A percentile compares a stretch with the other conserved stretches of the same genome.
These are phyloP conservation scores for Dothidotthia symphoricarpi DNA, from an alignment of 2,329 filamentous ascomycete genomes.

Conservation along the genomic window DNA sequence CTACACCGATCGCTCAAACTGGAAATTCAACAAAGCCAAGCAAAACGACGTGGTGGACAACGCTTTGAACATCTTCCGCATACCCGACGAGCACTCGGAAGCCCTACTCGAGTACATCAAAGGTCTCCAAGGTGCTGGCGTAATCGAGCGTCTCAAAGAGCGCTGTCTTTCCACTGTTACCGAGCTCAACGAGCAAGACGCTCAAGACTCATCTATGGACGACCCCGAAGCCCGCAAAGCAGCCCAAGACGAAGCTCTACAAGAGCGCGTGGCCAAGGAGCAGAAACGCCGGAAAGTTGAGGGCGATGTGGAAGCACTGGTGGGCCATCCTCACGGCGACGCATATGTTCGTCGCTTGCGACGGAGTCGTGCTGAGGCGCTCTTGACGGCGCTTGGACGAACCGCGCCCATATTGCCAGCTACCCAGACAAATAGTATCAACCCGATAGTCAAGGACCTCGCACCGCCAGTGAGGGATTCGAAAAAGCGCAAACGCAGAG, in stretches of 20 bases:
- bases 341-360: constrained; percentile 37
- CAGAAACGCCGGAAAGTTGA: constrained; percentile 33
- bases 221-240: constrained; percentile 35
- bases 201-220: constrained; percentile 33
- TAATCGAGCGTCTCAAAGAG: constrained; percentile 64
- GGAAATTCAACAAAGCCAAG: constrained; percentile 97
- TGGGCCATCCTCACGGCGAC: constrained; percentile 26
- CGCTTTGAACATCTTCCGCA: constrained; percentile 67
- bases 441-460: constrained; percentile 16
- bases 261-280: constrained; percentile 34
- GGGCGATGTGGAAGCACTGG: constrained; percentile 27
- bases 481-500: constrained; percentile 32
- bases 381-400: constrained; percentile 30
- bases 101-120: constrained; percentile 74
- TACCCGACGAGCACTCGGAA: constrained; percentile 68
- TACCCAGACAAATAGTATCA: constrained; percentile 13
- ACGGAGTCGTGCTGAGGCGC: constrained; percentile 32
- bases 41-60: constrained; percentile 84
- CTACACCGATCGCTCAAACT: constrained; percentile 65
- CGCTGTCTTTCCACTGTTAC: constrained; percentile 63
- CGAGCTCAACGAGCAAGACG: constrained; percentile 46
- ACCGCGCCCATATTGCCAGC: constrained; percentile 23
- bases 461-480: constrained; percentile 14
- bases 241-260: constrained; percentile 39
- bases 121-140: constrained; percentile 72